Percentiles rank a stretch among this genome's conserved stretches.
Conservation (phyloP, 2,329 filamentous ascomycete genomes). For the Coleophoma crateriformis region DNA sequence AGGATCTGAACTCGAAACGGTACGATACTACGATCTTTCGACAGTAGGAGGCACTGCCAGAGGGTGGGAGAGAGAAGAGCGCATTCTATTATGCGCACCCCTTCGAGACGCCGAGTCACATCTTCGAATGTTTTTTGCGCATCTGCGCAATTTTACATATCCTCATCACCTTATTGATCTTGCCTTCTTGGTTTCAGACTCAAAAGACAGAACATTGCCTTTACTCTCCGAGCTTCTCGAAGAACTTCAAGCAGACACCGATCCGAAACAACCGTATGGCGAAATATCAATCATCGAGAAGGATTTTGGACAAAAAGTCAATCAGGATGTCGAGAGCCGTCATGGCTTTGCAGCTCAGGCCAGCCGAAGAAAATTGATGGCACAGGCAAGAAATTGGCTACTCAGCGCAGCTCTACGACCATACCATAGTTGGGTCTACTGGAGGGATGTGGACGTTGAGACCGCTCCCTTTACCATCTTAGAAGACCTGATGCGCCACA, state of each 20-base stretch:
- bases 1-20: conserved; percentile 81
- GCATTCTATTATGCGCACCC: conserved; percentile 90
- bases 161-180: conserved; percentile 95
- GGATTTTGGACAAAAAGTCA: conserved; percentile 96
- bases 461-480: conserved; percentile 95
- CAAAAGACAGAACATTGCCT: conserved; percentile 82
- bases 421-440: conserved; percentile 98
- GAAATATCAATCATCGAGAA: conserved; percentile 98
- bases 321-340: conserved; percentile 94
- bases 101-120: conserved; percentile 89
- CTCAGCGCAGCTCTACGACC: conserved; percentile 87
- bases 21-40: conserved; percentile 93
- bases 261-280: conserved; percentile 79
- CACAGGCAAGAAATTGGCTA: conserved; percentile 94
- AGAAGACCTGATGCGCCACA: conserved; percentile 96
- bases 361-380: conserved; percentile 91
- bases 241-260: conserved; percentile 71
- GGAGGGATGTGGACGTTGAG: conserved; percentile 97
- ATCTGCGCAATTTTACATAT: conserved; percentile 93
- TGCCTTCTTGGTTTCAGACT: conserved; percentile 95
- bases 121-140: conserved; percentile 97
- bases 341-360: conserved; percentile 97
- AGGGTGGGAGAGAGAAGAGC: conserved; percentile 94
- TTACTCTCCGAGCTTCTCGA: conserved; percentile 72
- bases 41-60: conserved; percentile 86